phyloP scores from a whole-genome alignment of 2,329 filamentous ascomycete species.

The Cucurbitaria berberidis region DNA sequence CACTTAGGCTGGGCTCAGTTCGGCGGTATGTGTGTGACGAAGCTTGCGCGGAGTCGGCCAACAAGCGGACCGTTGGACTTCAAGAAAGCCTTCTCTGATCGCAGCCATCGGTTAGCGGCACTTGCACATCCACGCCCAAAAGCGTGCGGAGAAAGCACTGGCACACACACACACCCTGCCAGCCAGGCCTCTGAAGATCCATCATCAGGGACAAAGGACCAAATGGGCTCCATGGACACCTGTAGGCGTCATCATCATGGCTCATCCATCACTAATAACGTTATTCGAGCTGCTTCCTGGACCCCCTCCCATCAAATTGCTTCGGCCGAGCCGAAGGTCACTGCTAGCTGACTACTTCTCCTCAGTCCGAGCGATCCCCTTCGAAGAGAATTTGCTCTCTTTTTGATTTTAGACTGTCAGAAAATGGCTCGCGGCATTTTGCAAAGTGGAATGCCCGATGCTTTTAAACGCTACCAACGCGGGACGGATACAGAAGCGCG shows the following conservation, averaged over 20 bases:
- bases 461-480: neutral
- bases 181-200: neutral
- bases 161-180: slow-evolving; percentile 5
- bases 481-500: slow-evolving; percentile 3
- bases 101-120: slow-evolving; percentile 24
- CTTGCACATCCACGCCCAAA: slow-evolving; percentile 29
- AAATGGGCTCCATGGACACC: slow-evolving; percentile 6
- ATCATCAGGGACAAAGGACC: slow-evolving; percentile 5
- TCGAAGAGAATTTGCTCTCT: neutral
- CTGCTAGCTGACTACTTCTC: slow-evolving; percentile 12
- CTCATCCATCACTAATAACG: slow-evolving; percentile 30
- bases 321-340: slow-evolving; percentile 33
- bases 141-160: slow-evolving; percentile 25
- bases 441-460: slow-evolving; percentile 9
- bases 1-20: slow-evolving; percentile 38
- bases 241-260: slow-evolving; percentile 27
- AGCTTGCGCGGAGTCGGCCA: slow-evolving; percentile 41
- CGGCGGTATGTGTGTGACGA: slow-evolving; percentile 37
- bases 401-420: slow-evolving; percentile 1
- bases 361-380: slow-evolving; percentile 21
- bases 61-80: slow-evolving; percentile 31
- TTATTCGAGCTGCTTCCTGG: slow-evolving; percentile 17
- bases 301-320: slow-evolving; percentile 11
- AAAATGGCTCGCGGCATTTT: slow-evolving; percentile 29
- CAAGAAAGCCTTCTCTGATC: slow-evolving; percentile 10